A percentile compares a stretch with the other conserved stretches of the same genome.
Conservation (phyloP, 768 basidiomycete genomes). For the Butyriboletus loyo region DNA sequence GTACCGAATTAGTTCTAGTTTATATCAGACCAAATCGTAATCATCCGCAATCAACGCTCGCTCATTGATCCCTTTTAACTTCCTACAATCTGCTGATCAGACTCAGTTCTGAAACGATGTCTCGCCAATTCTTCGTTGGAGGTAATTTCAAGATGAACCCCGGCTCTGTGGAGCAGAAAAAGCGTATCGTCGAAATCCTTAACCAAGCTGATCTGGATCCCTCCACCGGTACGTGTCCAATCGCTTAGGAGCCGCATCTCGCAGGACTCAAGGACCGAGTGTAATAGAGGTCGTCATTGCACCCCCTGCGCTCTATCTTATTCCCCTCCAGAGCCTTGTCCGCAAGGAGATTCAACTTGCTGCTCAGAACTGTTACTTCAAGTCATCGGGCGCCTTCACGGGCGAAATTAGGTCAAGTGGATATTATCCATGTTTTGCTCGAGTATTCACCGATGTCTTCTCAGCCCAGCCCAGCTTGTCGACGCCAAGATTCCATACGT, state of each 20-base stretch:
- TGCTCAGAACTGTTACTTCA: constrained; percentile 90
- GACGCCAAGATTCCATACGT: constrained; percentile 90
- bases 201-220: constrained; percentile 81
- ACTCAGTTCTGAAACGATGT: constrained; percentile 39
- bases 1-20: background rate
- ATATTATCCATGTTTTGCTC: background rate
- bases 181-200: constrained; percentile 60
- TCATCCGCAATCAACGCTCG: background rate
- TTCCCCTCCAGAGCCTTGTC: constrained; percentile 61
- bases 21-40: constrained; percentile 1
- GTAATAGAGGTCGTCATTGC: constrained; percentile 86
- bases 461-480: constrained; percentile 76
- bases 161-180: constrained; percentile 58
- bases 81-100: background rate
- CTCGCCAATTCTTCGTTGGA: constrained; percentile 90
- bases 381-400: constrained; percentile 87
- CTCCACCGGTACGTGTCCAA: constrained; percentile 55
- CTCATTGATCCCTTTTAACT: background rate
- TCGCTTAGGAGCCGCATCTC: background rate
- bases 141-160: constrained; percentile 99
- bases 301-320: constrained; percentile 85
- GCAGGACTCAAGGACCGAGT: constrained; percentile 9
- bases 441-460: background rate
- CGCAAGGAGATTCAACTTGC: constrained; percentile 72
- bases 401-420: constrained; percentile 84